Evolutionary conservation across 73 alveolate genomes (phyloP).

Genomic region (Uronychia binucleata): DNA sequence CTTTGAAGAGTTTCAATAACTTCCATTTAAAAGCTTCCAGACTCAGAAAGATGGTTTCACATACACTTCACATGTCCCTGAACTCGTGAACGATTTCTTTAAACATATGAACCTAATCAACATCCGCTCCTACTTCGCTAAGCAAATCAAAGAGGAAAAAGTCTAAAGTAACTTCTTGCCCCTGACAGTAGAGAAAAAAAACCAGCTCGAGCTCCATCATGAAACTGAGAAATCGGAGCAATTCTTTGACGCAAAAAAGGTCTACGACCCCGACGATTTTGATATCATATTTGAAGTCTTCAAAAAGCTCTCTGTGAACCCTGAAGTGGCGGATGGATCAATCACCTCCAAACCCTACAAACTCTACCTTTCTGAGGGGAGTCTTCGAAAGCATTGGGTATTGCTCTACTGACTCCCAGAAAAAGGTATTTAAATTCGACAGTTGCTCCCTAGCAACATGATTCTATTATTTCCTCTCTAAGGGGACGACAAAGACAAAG

Average conservation of each 20-base stretch:
- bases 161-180: background rate
- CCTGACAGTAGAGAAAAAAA: background rate
- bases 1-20: background rate
- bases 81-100: background rate
- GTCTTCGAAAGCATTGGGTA: background rate
- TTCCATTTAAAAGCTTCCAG: no score
- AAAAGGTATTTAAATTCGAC: background rate
- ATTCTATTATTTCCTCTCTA: background rate
- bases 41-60: background rate
- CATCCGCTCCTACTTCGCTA: background rate
- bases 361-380: background rate
- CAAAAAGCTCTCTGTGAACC: background rate
- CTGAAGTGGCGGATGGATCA: background rate
- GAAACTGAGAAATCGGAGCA: background rate
- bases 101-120: background rate
- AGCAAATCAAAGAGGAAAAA: background rate
- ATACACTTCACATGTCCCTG: background rate
- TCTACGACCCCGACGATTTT: background rate
- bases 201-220: background rate
- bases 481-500: conserved; percentile 2
- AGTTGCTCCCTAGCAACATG: background rate
- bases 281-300: background rate
- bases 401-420: background rate
- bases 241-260: background rate
- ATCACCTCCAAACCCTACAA: background rate